phyloP scores from a whole-genome alignment of 257 asterid genomes.

The Oldenlandia corymbosa region DNA sequence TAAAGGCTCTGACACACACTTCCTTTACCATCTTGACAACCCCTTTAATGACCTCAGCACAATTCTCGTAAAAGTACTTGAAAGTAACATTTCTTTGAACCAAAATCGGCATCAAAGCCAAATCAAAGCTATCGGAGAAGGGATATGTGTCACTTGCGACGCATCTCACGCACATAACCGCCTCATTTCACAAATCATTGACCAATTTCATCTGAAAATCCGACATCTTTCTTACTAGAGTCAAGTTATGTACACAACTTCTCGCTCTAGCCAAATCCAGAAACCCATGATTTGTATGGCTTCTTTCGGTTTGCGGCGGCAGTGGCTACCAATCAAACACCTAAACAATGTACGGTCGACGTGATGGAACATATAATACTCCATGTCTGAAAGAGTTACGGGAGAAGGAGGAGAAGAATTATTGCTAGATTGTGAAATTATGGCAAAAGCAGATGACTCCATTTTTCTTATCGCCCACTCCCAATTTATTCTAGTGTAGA shows the following conservation, averaged over 20 bases:
- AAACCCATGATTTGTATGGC: conserved; percentile 50
- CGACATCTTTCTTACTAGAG: conserved; percentile 25
- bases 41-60: conserved; percentile 26
- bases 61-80: conserved; percentile 32
- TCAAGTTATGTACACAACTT: conserved; percentile 10
- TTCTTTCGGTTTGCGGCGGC: conserved; percentile 48
- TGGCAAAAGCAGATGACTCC: no score
- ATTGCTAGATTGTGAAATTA: no score
- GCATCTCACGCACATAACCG: conserved; percentile 33
- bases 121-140: neutral
- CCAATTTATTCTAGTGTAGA: no score
- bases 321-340: conserved; percentile 19
- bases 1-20: conserved; percentile 48
- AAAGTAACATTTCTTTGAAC: conserved; percentile 15
- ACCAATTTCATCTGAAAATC: conserved; percentile 28
- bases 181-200: conserved; percentile 36
- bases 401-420: no score
- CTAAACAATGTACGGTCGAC: conserved; percentile 43
- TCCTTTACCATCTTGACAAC: conserved; percentile 17
- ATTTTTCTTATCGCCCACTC: no score
- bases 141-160: conserved; percentile 23
- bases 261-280: conserved; percentile 50
- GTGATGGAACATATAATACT: conserved; percentile 47
- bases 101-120: conserved; percentile 25
- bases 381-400: conserved; percentile 39